Conservation (phyloP, 2,329 filamentous ascomycete genomes). For the Chrysoporthe deuterocubensis region DNA sequence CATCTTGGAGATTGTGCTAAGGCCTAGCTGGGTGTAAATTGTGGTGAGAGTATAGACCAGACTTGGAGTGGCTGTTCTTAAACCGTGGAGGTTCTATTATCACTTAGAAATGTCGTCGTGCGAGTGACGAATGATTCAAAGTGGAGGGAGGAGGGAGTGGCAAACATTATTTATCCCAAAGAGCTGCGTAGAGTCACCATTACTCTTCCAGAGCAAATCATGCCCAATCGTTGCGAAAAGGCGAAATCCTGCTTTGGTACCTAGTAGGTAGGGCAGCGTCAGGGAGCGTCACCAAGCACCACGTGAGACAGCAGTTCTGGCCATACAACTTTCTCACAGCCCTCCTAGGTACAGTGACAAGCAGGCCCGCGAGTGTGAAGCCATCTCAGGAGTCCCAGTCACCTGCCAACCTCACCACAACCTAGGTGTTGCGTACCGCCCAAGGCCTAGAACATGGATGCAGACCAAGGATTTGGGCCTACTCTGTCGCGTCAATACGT, state of each 20-base stretch:
- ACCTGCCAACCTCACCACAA: background rate
- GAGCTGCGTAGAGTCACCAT: slow-evolving; percentile 1
- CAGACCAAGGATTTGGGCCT: background rate
- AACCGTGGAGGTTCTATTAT: background rate
- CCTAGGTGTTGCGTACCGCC: background rate
- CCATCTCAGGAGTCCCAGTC: background rate
- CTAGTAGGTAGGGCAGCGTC: background rate
- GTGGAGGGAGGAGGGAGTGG: background rate
- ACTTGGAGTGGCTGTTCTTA: background rate
- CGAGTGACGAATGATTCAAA: background rate
- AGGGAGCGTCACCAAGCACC: background rate
- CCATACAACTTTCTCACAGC: background rate
- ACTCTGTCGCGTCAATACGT: background rate
- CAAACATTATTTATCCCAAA: slow-evolving; percentile 11
- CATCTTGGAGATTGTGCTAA: slow-evolving; percentile 43
- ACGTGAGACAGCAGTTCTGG: slow-evolving; percentile 2
- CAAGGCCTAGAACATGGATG: background rate
- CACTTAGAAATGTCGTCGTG: background rate
- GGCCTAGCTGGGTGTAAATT: background rate
- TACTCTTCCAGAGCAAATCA: background rate
- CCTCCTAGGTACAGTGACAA: background rate
- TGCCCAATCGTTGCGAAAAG: background rate
- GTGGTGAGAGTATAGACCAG: background rate
- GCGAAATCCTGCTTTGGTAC: background rate
- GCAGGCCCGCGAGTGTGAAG: background rate